phyloP scores from a whole-genome alignment of 2,329 filamentous ascomycete species.

The Cladosporium sp. region DNA sequence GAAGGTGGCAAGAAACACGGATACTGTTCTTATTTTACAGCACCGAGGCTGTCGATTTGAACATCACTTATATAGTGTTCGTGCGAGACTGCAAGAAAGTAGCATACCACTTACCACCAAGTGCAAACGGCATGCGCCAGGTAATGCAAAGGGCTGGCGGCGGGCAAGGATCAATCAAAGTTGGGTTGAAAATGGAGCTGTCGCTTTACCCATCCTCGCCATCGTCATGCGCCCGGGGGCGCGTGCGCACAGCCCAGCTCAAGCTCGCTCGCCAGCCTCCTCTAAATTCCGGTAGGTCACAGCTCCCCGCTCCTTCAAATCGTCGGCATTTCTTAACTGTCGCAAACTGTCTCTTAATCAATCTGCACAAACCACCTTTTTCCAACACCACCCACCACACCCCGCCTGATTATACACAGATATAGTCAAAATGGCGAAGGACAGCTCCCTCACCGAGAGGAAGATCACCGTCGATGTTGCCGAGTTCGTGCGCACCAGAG shows the following conservation, averaged over 20 bases:
- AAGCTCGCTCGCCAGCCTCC: slow-evolving; percentile 4
- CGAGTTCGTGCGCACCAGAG: slow-evolving; percentile 77
- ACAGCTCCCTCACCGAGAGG: slow-evolving; percentile 19
- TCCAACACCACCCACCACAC: background rate
- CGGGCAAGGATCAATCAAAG: slow-evolving; percentile 1
- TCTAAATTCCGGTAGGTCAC: slow-evolving; percentile 3
- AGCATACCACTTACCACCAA: background rate
- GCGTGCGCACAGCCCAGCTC: background rate
- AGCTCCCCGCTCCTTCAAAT: slow-evolving; percentile 5
- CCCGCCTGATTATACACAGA: background rate
- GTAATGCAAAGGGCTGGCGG: slow-evolving; percentile 1
- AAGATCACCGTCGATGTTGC: slow-evolving; percentile 29
- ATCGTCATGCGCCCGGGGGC: slow-evolving; percentile 1
- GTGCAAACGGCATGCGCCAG: background rate
- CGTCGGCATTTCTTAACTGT: slow-evolving; percentile 11
- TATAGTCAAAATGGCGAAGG: slow-evolving; percentile 13
- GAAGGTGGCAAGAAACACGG: background rate
- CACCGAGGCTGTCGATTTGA: background rate
- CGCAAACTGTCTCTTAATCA: slow-evolving; percentile 15
- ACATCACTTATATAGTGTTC: background rate
- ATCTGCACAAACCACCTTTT: background rate
- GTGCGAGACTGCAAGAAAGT: background rate
- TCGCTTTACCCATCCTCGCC: slow-evolving; percentile 1
- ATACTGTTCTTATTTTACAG: background rate
- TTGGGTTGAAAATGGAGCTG: background rate